Conservation (phyloP, 176 grass and related monocot species). For the Elaeis guineensis region DNA sequence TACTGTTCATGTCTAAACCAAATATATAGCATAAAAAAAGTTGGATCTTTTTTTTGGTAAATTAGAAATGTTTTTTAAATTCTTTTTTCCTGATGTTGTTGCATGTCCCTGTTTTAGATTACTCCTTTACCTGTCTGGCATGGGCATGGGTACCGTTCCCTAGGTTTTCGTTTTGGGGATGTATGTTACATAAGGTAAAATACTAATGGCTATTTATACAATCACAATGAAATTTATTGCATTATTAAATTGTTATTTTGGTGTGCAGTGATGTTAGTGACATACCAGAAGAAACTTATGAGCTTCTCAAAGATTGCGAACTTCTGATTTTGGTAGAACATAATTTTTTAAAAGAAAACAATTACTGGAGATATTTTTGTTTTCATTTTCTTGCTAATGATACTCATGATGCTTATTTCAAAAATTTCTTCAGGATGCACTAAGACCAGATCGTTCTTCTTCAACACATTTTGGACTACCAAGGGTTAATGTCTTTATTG, state of each 20-base stretch:
- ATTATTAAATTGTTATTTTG: conserved; percentile 20
- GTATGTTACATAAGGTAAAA: conserved; percentile 85
- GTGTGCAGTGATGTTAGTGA: conserved; percentile 79
- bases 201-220: conserved; percentile 18
- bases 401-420: conserved; percentile 1
- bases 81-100: too few species aligned
- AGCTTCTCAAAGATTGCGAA: conserved; percentile 74
- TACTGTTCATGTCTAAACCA: too few species aligned
- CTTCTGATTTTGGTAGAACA: conserved; percentile 78
- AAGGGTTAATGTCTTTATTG: conserved; percentile 40
- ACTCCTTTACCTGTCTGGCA: conserved; percentile 96
- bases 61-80: too few species aligned
- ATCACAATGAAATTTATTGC: conserved; percentile 6
- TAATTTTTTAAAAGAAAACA: conserved; percentile 6
- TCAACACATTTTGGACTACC: conserved; percentile 86
- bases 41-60: too few species aligned
- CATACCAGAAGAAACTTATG: conserved; percentile 94
- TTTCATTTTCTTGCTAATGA: too few species aligned
- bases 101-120: conserved; percentile 8
- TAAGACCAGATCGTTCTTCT: conserved; percentile 93
- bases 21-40: too few species aligned
- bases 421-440: conserved; percentile 50
- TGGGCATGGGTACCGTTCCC: conserved; percentile 75
- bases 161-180: conserved; percentile 88
- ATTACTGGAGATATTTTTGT: too few species aligned